Base-by-base conservation (phyloP, 805 yeast genomes). In the Torulaspora delbrueckii region DNA sequence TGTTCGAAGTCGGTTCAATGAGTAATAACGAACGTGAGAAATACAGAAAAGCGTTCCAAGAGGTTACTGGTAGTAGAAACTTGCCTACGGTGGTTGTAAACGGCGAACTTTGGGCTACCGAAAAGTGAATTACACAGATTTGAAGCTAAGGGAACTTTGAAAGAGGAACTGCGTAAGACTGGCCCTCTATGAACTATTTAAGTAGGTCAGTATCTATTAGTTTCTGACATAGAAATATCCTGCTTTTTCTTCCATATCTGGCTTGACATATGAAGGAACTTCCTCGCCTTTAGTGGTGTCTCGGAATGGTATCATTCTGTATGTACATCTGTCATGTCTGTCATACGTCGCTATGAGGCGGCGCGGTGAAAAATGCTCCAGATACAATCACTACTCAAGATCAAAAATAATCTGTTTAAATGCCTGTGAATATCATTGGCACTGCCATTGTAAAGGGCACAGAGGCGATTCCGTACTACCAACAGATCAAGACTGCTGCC, bases 371-470 rank as follows among this genome's bases (percentile, higher is more conserved):
- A 37, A 24, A 30, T 25, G 37, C 32, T 26, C 42, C 14, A 24
- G 10, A 5, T n/a, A 31, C 31, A 25, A 32, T 14, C 31, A 12
- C 8, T 22, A 31, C 25, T 12, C 3, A 26, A 16, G 33, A 7
- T 13, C n/a, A 9, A 12, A 34, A 9, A 10, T 16, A 22, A n/a
- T 18, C 14, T 13, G 14, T 27, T 33, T 46, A 37, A 28, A 91
- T 91, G 99, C 98, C 98, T 1, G 60, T 91, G 42, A 86, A 91
- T 59, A 81, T 89, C 52, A 60, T 89, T 10, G 82, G 85, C n/a
- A 72, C 83, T 1, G 79, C 81, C 33, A 49, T 84, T 25, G 61
- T 75, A 12, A 87, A 89, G 25, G 97, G 97, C 6, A 75, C 90
- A 0, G 80, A 78, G 8, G 72, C 71, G 2, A 73, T 91, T 36